These are phyloP conservation scores for Acanthamoeba sp. DNA, from an alignment of 208 protist species.

Conservation along the genomic window DNA sequence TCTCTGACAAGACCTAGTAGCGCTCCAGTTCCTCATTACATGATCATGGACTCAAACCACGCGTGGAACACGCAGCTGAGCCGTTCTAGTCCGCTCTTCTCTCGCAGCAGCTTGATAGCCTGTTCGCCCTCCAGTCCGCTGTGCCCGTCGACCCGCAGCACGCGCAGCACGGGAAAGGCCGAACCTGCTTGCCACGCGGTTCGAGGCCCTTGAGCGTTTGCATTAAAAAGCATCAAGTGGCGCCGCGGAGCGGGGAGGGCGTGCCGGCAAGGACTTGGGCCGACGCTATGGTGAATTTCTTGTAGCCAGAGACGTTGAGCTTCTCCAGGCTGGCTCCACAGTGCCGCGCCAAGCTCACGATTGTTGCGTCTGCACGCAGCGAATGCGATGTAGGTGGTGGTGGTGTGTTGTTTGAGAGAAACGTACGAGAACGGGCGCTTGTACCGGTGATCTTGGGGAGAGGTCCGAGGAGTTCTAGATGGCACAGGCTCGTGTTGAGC, in stretches of 20 bases:
- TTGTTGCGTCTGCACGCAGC: not conserved
- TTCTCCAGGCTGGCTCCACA: not conserved
- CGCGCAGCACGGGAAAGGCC: not conserved
- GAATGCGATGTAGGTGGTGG: not conserved
- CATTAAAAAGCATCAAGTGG: not conserved
- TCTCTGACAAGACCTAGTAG: no score
- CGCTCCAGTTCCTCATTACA: no score
- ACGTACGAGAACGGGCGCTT: no score
- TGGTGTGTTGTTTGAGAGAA: no score
- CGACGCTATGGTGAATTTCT: not conserved
- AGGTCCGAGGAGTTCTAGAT: not conserved
- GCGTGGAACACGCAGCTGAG: not conserved
- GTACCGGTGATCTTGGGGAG: not conserved
- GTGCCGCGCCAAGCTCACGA: not conserved
- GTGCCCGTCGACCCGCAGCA: not conserved
- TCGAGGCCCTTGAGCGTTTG: no score
- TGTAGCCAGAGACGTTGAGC: not conserved
- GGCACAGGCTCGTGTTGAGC: not conserved
- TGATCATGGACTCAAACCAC: not conserved
- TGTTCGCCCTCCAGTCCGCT: not conserved
- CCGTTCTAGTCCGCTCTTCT: not conserved
- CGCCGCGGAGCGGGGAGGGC: no score
- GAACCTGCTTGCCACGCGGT: no score
- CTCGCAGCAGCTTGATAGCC: not conserved
- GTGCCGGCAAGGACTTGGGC: not conserved